Percentiles rank a stretch among this genome's conserved stretches.
Conservation (phyloP, 2,329 filamentous ascomycete genomes). For the Fusarium anthophilum region DNA sequence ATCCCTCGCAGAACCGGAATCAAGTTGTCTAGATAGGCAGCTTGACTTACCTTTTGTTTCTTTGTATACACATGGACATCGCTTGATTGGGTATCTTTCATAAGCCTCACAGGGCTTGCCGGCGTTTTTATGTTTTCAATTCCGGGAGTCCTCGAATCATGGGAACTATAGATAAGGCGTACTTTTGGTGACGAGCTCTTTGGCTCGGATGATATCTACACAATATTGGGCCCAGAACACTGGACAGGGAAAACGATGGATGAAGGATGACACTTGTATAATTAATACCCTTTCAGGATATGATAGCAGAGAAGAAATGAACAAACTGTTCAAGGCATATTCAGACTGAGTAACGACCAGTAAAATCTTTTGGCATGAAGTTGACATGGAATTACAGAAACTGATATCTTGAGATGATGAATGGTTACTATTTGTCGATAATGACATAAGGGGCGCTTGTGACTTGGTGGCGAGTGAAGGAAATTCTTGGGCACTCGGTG, state of each 20-base stretch:
- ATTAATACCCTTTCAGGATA: slow-evolving; percentile 38
- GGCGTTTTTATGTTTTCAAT: slow-evolving; percentile 29
- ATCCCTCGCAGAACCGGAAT: slow-evolving; percentile 31
- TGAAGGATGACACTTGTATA: slow-evolving; percentile 31
- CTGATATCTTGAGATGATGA: neutral
- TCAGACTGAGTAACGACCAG: neutral
- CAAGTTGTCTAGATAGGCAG: slow-evolving; percentile 25
- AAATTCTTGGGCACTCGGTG: slow-evolving; percentile 11
- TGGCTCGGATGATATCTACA: slow-evolving; percentile 11
- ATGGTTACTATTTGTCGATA: neutral
- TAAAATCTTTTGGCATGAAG: neutral
- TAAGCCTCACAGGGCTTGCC: slow-evolving; percentile 14
- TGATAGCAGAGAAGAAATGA: slow-evolving; percentile 8
- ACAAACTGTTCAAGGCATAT: neutral
- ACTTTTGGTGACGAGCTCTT: slow-evolving; percentile 4
- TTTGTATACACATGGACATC: neutral
- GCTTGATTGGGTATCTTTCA: slow-evolving; percentile 17
- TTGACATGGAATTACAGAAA: neutral
- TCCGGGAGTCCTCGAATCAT: slow-evolving; percentile 2
- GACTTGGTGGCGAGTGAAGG: slow-evolving; percentile 12
- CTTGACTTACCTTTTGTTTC: neutral
- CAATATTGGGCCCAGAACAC: slow-evolving; percentile 22
- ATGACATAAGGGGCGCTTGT: slow-evolving; percentile 21
- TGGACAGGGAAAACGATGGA: slow-evolving; percentile 8
- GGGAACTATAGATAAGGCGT: slow-evolving; percentile 37